A percentile compares a stretch with the other conserved stretches of the same genome.
These are phyloP conservation scores for Phytophthora sojae DNA, from an alignment of 352 stramenopile species.

Conservation along the genomic window DNA sequence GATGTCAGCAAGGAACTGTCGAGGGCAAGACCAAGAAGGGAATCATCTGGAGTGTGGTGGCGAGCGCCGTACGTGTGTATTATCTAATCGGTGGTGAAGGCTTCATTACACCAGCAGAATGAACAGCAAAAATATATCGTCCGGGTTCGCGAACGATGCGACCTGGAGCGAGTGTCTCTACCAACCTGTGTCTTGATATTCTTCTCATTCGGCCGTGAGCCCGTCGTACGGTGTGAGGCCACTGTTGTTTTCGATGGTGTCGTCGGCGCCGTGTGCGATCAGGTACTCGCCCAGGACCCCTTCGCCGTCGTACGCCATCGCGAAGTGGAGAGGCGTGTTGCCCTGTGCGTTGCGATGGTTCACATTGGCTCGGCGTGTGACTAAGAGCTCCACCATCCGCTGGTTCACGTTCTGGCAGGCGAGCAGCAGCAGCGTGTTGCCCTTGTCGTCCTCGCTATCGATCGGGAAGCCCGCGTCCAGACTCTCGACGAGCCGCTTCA, in stretches of 20 bases:
- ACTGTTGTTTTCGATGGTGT: slow-evolving; percentile 94
- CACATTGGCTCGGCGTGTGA: slow-evolving; percentile 85
- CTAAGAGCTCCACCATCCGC: slow-evolving; percentile 90
- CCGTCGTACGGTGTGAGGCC: slow-evolving; percentile 95
- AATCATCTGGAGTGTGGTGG: neutral
- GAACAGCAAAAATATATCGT: slow-evolving; percentile 37
- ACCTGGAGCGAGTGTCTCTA: slow-evolving; percentile 31
- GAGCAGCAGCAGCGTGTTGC: slow-evolving; percentile 92
- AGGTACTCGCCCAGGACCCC: slow-evolving; percentile 92
- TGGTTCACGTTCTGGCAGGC: slow-evolving; percentile 92
- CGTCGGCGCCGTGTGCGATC: slow-evolving; percentile 93
- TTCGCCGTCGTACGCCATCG: slow-evolving; percentile 93
- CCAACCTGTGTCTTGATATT: slow-evolving; percentile 19
- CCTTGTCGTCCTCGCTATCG: slow-evolving; percentile 92
- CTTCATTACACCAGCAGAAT: slow-evolving; percentile 28
- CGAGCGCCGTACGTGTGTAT: slow-evolving; percentile 38
- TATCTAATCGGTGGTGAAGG: slow-evolving; percentile 43
- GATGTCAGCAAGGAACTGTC: slow-evolving; percentile 14
- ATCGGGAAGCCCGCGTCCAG: slow-evolving; percentile 91
- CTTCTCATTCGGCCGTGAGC: slow-evolving; percentile 59
- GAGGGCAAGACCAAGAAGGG: neutral
- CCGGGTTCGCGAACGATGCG: slow-evolving; percentile 21
- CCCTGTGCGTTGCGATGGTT: slow-evolving; percentile 93
- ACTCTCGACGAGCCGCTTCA: slow-evolving; percentile 91
- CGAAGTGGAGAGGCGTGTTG: slow-evolving; percentile 95